Conservation (phyloP, 805 yeast genomes). For the Spathaspora girioi region DNA sequence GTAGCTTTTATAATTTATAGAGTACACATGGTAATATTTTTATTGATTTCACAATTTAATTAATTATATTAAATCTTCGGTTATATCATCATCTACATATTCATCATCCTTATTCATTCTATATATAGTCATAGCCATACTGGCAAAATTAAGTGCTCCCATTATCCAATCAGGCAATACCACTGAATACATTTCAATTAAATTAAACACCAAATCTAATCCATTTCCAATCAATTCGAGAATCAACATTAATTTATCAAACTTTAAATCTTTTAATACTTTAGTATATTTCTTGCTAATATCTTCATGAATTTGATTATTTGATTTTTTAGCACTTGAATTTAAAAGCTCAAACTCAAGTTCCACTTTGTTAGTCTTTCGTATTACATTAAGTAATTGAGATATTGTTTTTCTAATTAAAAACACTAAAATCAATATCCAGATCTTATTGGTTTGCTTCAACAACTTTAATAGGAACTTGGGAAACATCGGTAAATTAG, state of each 20-base stretch:
- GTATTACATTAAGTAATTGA: conserved; percentile 37
- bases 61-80: conserved; percentile 34
- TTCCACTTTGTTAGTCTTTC: conserved; percentile 35
- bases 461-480: conserved; percentile 24
- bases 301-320: conserved; percentile 16
- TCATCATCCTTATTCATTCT: conserved; percentile 49
- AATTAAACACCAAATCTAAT: conserved; percentile 36
- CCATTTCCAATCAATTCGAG: conserved; percentile 41
- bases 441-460: conserved; percentile 40
- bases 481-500: conserved; percentile 43
- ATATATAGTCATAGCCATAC: conserved; percentile 46
- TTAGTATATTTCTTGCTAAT: conserved; percentile 35
- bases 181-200: conserved; percentile 33
- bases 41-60: background rate
- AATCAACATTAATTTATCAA: conserved; percentile 39
- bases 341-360: conserved; percentile 31
- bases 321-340: conserved; percentile 16
- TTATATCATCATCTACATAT: conserved; percentile 40
- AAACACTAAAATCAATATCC: conserved; percentile 40
- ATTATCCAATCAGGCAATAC: conserved; percentile 41
- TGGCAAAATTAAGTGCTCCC: conserved; percentile 36
- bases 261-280: conserved; percentile 37
- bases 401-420: conserved; percentile 39
- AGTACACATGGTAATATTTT: too few relatives aligned
- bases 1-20: too few relatives aligned